Base-by-base conservation (phyloP, 345 rosid genomes). In the Nephelium lappaceum region DNA sequence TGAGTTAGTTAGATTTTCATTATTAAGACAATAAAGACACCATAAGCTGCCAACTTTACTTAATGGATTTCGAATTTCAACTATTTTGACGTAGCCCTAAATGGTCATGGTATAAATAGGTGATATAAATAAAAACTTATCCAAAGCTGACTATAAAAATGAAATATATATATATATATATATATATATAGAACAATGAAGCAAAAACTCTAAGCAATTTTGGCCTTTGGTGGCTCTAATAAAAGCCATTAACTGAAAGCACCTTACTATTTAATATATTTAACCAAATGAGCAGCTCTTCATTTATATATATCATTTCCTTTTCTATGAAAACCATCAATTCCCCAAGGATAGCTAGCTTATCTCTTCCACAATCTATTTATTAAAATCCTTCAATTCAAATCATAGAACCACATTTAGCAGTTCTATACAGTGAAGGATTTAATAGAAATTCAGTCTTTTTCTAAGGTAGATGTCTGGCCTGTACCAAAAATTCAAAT, bases 231-330 rank as follows among this genome's bases (percentile, higher is more conserved):
- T 79, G 82, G 81, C 72, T 67, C 60, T 72, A 71, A 75, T 78
- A 61, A 79, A 80, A 72, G 88, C 75, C 80, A 76, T 82, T 61
- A 73, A 82, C 68, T 80, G 58, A 69, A 82, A 80, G 72, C 81
- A 72, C 60, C 83, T 64, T 67, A 16, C 27, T 64, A 68, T 81
- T 79, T 47, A 80, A 74, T 83, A 45, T 72, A 60, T 62, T 25
- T 75, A 75, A 74, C 77, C 75, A 83, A 60, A 42, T 61, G 10
- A 18, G 49, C 73, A 36, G 21, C 55, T 53, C 36, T 74, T 58
- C 53, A 43, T 67, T 60, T 60, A 74, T 42, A 74, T 65, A 70
- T 69, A 23, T 11, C 8, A 0, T 82, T 67, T 49, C 38, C 27
- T 53, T 53, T 53, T 53, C 58, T 18, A 16, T 16, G 58, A 53